Evolutionary conservation across 2,329 filamentous ascomycete species (phyloP), one percentile per base, ranked within the genome.

Genomic region (Dryadomyces quercivorus): DNA sequence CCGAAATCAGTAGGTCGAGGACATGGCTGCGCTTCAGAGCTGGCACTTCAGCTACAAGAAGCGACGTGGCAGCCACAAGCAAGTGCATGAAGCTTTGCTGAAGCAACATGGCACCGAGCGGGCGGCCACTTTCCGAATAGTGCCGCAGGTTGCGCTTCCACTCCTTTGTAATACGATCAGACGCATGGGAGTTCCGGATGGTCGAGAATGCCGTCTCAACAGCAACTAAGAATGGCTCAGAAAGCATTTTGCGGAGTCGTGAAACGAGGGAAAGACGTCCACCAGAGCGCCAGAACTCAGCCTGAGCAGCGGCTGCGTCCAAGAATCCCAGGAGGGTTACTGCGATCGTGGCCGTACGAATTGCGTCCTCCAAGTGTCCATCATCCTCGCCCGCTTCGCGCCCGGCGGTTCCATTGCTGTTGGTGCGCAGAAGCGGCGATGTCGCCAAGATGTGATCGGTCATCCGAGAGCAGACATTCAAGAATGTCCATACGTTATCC

Each of bases 311-410:
- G 4, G 86, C 84, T 21, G 90, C 91, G 64, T 92, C 82, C 52
- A 98, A 71, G 65, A 98, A 96, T 0, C 93, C 94, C 22, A 95
- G 71, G n/a, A 98, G 73, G 0, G 92, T 92, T 50, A 95, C 80
- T 7, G 86, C 81, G 59, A 95, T 80, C 18, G 86, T 88, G 52
- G 89, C 81, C 52, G 86, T 81, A 31, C 81, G 75, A 54, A 85
- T 74, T 52, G 84, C 81, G 62, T 87, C 82, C 54, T 85, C 82
- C 13, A 84, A 68, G 54, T 81, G 78, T 44, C 79, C 76, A 50
- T 81, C 78, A 43, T 76, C 75, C 40, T 79, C 76, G 60, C 73
- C 77, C 52, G 71, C 74, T 60, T 72, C 80, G 51, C 72, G 78
- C 12, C 21, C 10, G 34, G 20, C 55, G 10, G 10, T 21, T 9